phyloP scores from a whole-genome alignment of 2,329 filamentous ascomycete genomes.

The Trichophyton benhamiae region DNA sequence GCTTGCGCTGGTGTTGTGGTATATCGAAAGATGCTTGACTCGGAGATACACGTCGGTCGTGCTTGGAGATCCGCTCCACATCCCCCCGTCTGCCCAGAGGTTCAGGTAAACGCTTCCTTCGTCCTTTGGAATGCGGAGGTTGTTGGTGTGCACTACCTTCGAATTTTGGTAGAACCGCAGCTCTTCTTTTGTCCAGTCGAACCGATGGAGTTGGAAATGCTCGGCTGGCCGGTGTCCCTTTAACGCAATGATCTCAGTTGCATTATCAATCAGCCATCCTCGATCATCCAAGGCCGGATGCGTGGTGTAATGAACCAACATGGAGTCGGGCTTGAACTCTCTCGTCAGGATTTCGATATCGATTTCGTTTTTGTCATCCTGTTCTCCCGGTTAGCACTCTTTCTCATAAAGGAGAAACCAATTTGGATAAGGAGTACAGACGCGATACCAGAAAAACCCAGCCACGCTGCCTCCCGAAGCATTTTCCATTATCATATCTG shows the following conservation, averaged over 20 bases:
- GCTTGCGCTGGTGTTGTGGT: constrained; percentile 19
- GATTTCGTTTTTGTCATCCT: constrained; percentile 21
- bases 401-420: not conserved
- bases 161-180: constrained; percentile 19
- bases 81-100: constrained; percentile 22
- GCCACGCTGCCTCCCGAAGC: constrained; percentile 19
- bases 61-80: constrained; percentile 20
- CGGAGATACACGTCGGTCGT: constrained; percentile 18
- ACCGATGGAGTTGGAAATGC: constrained; percentile 19
- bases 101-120: constrained; percentile 19
- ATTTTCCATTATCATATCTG: constrained; percentile 18
- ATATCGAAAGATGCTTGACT: constrained; percentile 17
- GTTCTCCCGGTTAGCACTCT: not conserved
- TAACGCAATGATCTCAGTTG: constrained; percentile 17
- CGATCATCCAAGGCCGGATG: constrained; percentile 18
- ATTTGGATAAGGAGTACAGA: constrained; percentile 10
- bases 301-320: constrained; percentile 20
- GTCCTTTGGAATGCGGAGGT: constrained; percentile 13
- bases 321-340: constrained; percentile 16
- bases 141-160: constrained; percentile 14
- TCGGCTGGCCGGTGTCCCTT: constrained; percentile 7
- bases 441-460: constrained; percentile 23
- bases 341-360: constrained; percentile 20
- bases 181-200: constrained; percentile 18
- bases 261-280: constrained; percentile 15